Evolutionary conservation across 495 filamentous ascomycete species (phyloP), one percentile per base, ranked within the genome.

Genomic region (Letharia lupina): DNA sequence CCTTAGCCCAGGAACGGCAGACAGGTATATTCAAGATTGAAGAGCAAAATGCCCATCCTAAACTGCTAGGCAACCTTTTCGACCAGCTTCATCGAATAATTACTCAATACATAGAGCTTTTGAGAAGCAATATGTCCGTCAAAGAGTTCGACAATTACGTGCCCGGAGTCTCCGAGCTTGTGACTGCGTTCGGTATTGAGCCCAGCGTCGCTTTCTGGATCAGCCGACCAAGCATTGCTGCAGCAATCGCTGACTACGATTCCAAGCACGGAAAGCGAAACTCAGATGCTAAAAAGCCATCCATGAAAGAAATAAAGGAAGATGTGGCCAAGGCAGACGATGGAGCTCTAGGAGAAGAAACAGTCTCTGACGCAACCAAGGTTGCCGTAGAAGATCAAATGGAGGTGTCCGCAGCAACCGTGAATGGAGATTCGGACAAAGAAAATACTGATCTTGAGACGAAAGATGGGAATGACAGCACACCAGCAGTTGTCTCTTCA

Each of bases 181-280:
- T 96, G 69, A 78, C 78, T 31, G 88, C 95, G 4, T 96, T 88
- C 70, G 90, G 89, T 16, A 78, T 99, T 42, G 88, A 93, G 44
- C 87, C 89, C 0, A 83, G 86, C 66, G 77, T 96, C 31, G 95
- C 95, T 20, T 99, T 96, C 75, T 86, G 90, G 81, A 93, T 99
- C 68, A 84, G 82, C 50, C 83, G 95, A 57, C 80, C 82, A 11
- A 91, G 86, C 64, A 79, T 97, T 58, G 76, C 80, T 56, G 72
- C 78, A 45, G 81, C 78, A 44, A 83, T 90, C 57, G 71, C 74
- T 15, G 78, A 82, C 9, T 66, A 70, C n/a, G 81, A 85, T 66
- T 72, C 72, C 35, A 64, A 57, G 16, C 41, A 65, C 33, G 56
- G 60, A 35, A 71, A 68, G 62, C 44, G 62, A 42, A 44, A 41